Evolutionary conservation across 164 flowering plant genomes (phyloP).

Genomic region (Cinnamomum chago): DNA sequence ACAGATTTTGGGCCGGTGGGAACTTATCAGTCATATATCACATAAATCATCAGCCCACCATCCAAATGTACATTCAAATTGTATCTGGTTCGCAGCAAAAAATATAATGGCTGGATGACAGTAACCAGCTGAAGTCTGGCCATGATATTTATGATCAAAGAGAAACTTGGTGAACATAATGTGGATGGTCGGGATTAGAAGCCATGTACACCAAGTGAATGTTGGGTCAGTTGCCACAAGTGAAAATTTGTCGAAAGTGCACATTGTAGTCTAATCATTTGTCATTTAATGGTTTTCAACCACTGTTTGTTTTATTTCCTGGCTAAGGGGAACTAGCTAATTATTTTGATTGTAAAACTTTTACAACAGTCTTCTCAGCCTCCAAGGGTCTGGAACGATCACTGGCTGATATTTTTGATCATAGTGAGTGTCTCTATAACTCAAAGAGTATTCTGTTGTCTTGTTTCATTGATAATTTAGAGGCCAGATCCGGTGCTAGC

Average conservation of each 20-base stretch:
- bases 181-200: too few species aligned
- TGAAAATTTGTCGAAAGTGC: too few species aligned
- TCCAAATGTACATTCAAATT: neutral
- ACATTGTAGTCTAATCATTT: too few species aligned
- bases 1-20: neutral
- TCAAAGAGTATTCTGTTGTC: neutral
- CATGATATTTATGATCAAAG: neutral
- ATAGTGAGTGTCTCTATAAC: slow-evolving; percentile 23
- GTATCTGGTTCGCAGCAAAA: neutral
- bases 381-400: slow-evolving; percentile 40
- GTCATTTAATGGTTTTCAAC: neutral
- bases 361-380: slow-evolving; percentile 49
- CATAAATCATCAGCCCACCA: neutral
- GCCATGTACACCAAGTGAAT: too few species aligned
- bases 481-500: neutral
- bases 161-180: neutral
- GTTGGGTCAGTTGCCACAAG: too few species aligned
- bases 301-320: neutral
- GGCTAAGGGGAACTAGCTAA: neutral
- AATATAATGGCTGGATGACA: neutral
- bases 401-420: slow-evolving; percentile 25
- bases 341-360: neutral
- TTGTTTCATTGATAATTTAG: neutral
- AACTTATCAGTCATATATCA: neutral
- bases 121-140: neutral